A percentile compares a stretch with the other conserved stretches of the same genome.
Evolutionary conservation across 495 filamentous ascomycete genomes (phyloP).

Genomic region (Xylaria intraflava): DNA sequence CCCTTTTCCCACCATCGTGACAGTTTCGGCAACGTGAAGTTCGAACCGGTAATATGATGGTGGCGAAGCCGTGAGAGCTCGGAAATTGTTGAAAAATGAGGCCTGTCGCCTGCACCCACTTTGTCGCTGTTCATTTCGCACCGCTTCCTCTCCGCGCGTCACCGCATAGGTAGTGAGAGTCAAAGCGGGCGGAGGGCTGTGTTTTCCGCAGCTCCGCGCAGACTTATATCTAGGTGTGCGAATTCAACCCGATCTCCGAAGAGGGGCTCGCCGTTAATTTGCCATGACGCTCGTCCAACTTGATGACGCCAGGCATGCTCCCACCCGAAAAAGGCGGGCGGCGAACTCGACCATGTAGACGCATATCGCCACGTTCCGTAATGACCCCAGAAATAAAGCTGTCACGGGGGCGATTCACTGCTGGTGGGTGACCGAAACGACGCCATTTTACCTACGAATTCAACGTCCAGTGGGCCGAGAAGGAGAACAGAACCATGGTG

Average conservation of each 20-base stretch:
- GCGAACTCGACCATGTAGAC: constrained; percentile 58
- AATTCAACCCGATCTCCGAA: constrained; percentile 54
- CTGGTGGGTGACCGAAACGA: no score
- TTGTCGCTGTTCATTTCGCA: constrained; percentile 20
- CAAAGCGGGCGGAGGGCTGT: constrained; percentile 55
- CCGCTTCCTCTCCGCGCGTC: constrained; percentile 44
- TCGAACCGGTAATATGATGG: no score
- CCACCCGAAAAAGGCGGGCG: constrained; percentile 57
- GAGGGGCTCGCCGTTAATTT: constrained; percentile 57
- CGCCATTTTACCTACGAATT: no score
- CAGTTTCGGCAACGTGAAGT: no score
- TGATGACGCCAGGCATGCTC: constrained; percentile 67
- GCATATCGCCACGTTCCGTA: constrained; percentile 53
- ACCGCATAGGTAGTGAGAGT: constrained; percentile 51
- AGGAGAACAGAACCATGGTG: constrained; percentile 58
- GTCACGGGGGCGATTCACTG: no score
- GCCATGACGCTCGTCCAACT: constrained; percentile 57
- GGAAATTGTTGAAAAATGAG: no score
- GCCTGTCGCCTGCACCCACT: no score
- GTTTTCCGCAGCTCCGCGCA: constrained; percentile 54
- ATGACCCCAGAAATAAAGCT: constrained; percentile 33
- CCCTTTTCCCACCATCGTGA: no score
- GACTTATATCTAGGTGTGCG: constrained; percentile 48
- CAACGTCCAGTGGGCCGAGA: no score
- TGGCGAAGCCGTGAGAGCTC: no score